These are phyloP conservation scores for Knoxdaviesia capensis DNA, from an alignment of 2,329 filamentous ascomycete genomes.

Conservation along the genomic window DNA sequence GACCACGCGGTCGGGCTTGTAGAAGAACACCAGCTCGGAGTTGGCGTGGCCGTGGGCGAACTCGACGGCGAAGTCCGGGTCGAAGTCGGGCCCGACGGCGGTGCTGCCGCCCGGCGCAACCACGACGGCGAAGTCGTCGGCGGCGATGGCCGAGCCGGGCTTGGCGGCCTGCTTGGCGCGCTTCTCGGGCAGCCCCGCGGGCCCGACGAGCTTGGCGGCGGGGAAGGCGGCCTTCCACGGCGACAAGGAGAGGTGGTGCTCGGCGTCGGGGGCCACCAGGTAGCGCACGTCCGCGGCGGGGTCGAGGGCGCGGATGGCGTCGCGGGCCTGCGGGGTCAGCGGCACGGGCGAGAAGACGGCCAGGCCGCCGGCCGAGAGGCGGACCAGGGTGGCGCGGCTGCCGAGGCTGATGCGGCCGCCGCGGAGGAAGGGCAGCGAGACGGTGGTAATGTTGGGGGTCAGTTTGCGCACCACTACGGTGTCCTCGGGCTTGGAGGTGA, in stretches of 20 bases:
- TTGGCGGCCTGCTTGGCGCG: conserved; percentile 36
- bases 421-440: conserved; percentile 69
- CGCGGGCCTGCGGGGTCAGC: conserved; percentile 53
- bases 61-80: conserved; percentile 69
- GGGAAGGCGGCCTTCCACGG: conserved; percentile 70
- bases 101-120: conserved; percentile 38
- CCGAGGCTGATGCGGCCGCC: conserved; percentile 67
- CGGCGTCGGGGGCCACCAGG: conserved; percentile 69
- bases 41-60: conserved; percentile 65
- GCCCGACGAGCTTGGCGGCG: conserved; percentile 58
- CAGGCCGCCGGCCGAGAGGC: conserved; percentile 55
- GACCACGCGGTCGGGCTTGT: conserved; percentile 58
- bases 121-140: conserved; percentile 42
- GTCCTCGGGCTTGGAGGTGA: conserved; percentile 51
- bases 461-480: conserved; percentile 83
- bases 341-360: conserved; percentile 85
- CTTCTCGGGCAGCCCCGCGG: conserved; percentile 69
- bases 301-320: conserved; percentile 42
- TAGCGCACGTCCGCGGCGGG: conserved; percentile 47
- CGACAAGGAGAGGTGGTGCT: conserved; percentile 88
- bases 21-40: conserved; percentile 73
- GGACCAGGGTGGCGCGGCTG: conserved; percentile 71
- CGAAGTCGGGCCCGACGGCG: conserved; percentile 47
- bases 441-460: conserved; percentile 56
- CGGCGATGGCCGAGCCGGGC: conserved; percentile 17